A percentile compares a stretch with the other conserved stretches of the same genome.
phyloP scores from a whole-genome alignment of 1,139 yeast species.

The Hansenula lynferdii region DNA sequence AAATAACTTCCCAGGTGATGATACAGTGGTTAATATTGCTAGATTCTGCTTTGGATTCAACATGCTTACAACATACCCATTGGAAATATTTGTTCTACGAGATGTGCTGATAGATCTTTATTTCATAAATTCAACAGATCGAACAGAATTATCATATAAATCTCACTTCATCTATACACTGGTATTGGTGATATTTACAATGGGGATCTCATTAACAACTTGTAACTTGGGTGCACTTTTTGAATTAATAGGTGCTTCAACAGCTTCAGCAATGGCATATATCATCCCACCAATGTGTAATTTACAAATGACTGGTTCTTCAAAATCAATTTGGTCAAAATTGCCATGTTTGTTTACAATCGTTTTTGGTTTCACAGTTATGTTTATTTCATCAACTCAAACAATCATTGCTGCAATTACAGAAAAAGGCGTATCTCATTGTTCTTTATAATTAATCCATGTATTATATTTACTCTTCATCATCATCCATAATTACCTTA shows the following conservation, averaged over 20 bases:
- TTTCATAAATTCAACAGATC: too few relatives aligned
- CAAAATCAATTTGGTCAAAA: conserved; percentile 37
- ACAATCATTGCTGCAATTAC: conserved; percentile 54
- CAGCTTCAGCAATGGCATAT: conserved; percentile 91
- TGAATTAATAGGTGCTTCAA: conserved; percentile 88
- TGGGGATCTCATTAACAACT: conserved; percentile 73
- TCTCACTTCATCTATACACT: conserved; percentile 70
- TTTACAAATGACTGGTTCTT: conserved; percentile 55
- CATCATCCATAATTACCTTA: conserved; percentile 7
- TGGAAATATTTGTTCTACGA: conserved; percentile 79
- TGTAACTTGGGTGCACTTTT: conserved; percentile 87
- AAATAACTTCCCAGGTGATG: conserved; percentile 78
- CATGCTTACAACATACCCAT: conserved; percentile 90
- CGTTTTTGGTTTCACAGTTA: conserved; percentile 67
- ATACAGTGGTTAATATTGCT: conserved; percentile 73
- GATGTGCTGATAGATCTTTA: too few relatives aligned
- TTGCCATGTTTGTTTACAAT: conserved; percentile 60
- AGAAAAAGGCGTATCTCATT: conserved; percentile 37
- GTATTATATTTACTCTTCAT: conserved; percentile 1
- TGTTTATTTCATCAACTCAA: conserved; percentile 74
- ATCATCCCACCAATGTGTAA: conserved; percentile 86
- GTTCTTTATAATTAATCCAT: conserved; percentile 22
- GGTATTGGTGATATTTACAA: conserved; percentile 58
- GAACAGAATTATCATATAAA: conserved; percentile 36
- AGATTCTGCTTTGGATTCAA: conserved; percentile 89